phyloP scores from a whole-genome alignment of 176 grass and related monocot genomes.

The Paspalum notatum region DNA sequence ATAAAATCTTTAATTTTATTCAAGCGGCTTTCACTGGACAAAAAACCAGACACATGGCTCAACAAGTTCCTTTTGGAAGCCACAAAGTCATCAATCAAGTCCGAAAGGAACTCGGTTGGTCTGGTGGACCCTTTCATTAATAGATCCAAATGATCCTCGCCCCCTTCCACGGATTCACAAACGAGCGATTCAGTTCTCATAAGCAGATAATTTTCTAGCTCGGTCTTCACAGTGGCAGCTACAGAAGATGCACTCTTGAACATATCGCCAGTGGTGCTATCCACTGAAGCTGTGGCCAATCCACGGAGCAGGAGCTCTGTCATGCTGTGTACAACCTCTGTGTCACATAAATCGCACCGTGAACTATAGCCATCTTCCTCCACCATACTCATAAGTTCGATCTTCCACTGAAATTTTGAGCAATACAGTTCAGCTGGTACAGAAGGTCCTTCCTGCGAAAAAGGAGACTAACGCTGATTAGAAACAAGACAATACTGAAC shows the following conservation, averaged over 20 bases:
- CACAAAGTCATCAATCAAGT: conserved; percentile 64
- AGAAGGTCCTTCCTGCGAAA: conserved; percentile 4
- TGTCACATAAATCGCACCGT: conserved; percentile 58
- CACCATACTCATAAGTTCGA: background rate
- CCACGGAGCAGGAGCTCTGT: conserved; percentile 58
- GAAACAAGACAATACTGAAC: background rate
- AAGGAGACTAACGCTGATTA: background rate
- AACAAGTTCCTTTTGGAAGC: conserved; percentile 72
- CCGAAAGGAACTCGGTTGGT: conserved; percentile 61
- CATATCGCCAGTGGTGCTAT: conserved; percentile 75
- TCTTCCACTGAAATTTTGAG: conserved; percentile 17
- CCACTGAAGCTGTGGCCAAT: conserved; percentile 84
- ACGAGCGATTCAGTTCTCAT: conserved; percentile 59
- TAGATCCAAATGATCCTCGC: conserved; percentile 37
- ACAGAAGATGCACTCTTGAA: conserved; percentile 71
- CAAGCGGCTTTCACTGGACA: conserved; percentile 70
- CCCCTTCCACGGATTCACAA: conserved; percentile 38
- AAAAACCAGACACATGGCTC: conserved; percentile 80
- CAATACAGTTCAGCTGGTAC: conserved; percentile 8
- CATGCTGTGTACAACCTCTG: conserved; percentile 53
- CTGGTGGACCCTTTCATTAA: conserved; percentile 49
- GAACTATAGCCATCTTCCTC: conserved; percentile 36
- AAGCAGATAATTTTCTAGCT: conserved; percentile 67
- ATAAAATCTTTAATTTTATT: conserved; percentile 75
- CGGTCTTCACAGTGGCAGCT: conserved; percentile 51